Evolutionary conservation across 768 basidiomycete genomes (phyloP), one percentile per base, ranked within the genome.

Genomic region (Crepidotus variabilis): DNA sequence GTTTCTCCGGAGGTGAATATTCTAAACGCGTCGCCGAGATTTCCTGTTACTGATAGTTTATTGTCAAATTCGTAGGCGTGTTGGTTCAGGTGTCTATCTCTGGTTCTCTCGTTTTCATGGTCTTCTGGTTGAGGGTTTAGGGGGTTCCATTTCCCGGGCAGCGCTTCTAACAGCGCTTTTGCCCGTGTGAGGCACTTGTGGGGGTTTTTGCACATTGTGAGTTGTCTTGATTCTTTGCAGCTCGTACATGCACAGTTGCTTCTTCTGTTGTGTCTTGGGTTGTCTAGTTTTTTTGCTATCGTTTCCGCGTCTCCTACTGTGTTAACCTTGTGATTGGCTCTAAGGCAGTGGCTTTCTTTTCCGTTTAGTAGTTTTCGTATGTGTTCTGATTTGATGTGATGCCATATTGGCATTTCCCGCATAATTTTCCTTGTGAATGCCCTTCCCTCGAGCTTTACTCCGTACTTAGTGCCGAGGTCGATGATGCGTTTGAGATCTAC

Each of bases 381-480:
- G 5, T 60, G 56, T 21, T 34, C 58, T n/a, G 56, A 63, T 1
- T 23, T n/a, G n/a, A n/a, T 52, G 55, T 75, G 74, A 54, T 67
- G 62, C 72, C 70, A 75, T 0, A 73, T 65, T 18, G 74, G 70
- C 55, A 65, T 63, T 13, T 57, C 2, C 9, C 48, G 10, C 20
- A 53, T 55, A 0, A 64, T 47, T 0, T 63, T 49, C 24, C 49
- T 32, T 1, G 56, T 43, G 22, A 65, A 59, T 0, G 35, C 52
- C 9, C 51, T 22, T 1, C 62, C 57, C n/a, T 68, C 62, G 2
- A 65, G 52, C 0, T 47, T 16, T 0, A 68, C 14, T 0, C 59
- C 52, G 16, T 63, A 60, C 51, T 69, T 67, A 35, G 53, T 56
- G 2, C 65, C 71, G 10, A 52, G 49, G 33, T 54, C 58, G 0